Evolutionary conservation across 352 stramenopile genomes (phyloP).

Genomic region (Blastocystis sp.): DNA sequence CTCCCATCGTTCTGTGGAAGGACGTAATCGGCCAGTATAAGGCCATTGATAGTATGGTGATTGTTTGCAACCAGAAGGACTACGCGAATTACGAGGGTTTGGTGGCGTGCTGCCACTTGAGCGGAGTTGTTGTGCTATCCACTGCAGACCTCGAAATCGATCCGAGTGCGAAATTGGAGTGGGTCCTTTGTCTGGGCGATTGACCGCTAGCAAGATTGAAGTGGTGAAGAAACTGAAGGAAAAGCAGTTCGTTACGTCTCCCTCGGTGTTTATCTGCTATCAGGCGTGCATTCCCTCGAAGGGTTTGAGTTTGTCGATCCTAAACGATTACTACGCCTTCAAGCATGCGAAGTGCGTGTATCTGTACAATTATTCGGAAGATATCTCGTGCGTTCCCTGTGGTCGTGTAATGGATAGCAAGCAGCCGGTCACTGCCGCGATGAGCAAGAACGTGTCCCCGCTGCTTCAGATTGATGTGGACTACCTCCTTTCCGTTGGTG

Average conservation of each 20-base stretch:
- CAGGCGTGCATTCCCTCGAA: slow-evolving; percentile 41
- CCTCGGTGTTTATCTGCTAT: slow-evolving; percentile 5
- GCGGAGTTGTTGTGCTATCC: background rate
- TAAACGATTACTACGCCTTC: slow-evolving; percentile 10
- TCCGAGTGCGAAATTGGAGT: background rate
- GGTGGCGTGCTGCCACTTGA: background rate
- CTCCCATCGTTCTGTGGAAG: slow-evolving; percentile 54
- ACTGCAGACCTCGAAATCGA: slow-evolving; percentile 10
- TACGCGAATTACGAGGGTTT: background rate
- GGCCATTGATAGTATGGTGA: background rate
- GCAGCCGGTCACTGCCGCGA: background rate
- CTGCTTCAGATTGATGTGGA: slow-evolving; percentile 13
- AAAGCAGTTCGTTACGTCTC: background rate
- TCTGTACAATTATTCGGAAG: slow-evolving; percentile 29
- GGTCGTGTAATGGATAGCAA: background rate
- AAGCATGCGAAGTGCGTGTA: slow-evolving; percentile 51
- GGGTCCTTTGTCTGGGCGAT: background rate
- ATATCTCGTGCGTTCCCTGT: background rate
- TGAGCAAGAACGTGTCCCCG: slow-evolving; percentile 17
- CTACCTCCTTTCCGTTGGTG: background rate
- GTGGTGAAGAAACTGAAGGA: slow-evolving; percentile 16
- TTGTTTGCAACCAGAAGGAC: slow-evolving; percentile 15
- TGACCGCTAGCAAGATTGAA: background rate
- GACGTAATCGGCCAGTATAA: background rate
- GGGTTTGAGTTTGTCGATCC: slow-evolving; percentile 16